Base-by-base conservation (phyloP, 2,329 filamentous ascomycete species). In the Aspergillus sp. region DNA sequence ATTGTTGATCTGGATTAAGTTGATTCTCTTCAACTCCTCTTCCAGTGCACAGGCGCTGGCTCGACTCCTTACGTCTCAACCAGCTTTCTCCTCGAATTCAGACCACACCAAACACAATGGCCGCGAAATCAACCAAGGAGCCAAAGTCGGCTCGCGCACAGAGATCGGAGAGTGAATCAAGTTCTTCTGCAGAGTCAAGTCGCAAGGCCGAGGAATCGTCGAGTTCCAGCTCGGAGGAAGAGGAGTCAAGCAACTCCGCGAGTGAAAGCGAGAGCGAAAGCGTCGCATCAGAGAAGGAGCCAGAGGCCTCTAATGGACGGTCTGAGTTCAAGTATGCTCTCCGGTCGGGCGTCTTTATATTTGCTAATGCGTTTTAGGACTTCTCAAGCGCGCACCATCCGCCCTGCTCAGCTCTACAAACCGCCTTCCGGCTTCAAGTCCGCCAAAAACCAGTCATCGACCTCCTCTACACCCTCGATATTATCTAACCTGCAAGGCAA, bases 401-500 rank as follows among this genome's bases (percentile, higher is more conserved):
- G 75, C 57, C 69, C 72, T 31, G 63, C 74, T 9, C 72, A 76
- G 64, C 68, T 74, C 13, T 82, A 77, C 73, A 76, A 76, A 65
- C 72, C 79, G 4, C 80, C 80, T 1, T 64, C 67, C n/a, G 80
- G 79, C 30, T 82, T 81, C 70, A 77, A 77, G 57, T 57, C 73
- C 43, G 65, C 73, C 51, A 74, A 75, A 60, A 74, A 73, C 57
- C 71, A 73, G 47, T 66, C 72, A 5, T 70, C 73, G 30, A 74
- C 74, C 50, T 74, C 76, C 3, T 69, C 63, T 50, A 67, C 72
- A 48, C 69, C 73, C 50, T 74, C 77, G 25, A 58, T 75, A 25
- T 72, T 79, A 46, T 76, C 77, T 43, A 70, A 79, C 54, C 71
- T 81, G 54, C 68, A 68, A 54, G 77, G 76, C 55, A 83, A 83